Percentiles rank a stretch among this genome's conserved stretches.
Evolutionary conservation across 192 early-diverging fungal genomes (phyloP).

Genomic region (Entomortierella lignicola): DNA sequence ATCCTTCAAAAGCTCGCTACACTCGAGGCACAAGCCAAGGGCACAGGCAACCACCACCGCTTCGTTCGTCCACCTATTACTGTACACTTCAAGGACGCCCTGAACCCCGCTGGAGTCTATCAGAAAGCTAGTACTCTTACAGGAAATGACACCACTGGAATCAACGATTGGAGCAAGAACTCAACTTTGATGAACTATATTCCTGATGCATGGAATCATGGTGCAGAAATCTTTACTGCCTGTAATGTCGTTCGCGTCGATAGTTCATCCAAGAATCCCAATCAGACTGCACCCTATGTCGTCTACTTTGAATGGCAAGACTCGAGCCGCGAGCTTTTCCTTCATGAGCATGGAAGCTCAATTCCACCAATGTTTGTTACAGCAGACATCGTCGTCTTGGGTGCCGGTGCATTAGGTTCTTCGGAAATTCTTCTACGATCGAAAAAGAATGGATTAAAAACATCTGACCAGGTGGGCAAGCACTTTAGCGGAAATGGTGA

Average conservation of each 20-base stretch:
- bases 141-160: slow-evolving; percentile 58
- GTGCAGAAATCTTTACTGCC: slow-evolving; percentile 57
- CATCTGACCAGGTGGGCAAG: slow-evolving; percentile 53
- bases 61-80: slow-evolving; percentile 57
- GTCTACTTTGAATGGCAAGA: slow-evolving; percentile 63
- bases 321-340: slow-evolving; percentile 26
- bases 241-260: slow-evolving; percentile 54
- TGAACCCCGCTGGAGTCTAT: slow-evolving; percentile 57
- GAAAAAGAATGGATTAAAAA: slow-evolving; percentile 40
- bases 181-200: slow-evolving; percentile 61
- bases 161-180: slow-evolving; percentile 63
- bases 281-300: slow-evolving; percentile 31
- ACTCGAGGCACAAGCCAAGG: slow-evolving; percentile 55
- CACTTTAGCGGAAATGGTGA: slow-evolving; percentile 61
- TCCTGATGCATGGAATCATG: slow-evolving; percentile 63
- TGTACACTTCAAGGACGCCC: slow-evolving; percentile 49
- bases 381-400: slow-evolving; percentile 57
- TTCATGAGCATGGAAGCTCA: slow-evolving; percentile 20
- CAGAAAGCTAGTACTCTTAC: slow-evolving; percentile 52
- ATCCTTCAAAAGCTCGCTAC: slow-evolving; percentile 52
- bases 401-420: slow-evolving; percentile 56
- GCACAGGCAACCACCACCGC: slow-evolving; percentile 37
- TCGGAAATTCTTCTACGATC: slow-evolving; percentile 58
- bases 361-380: slow-evolving; percentile 55
- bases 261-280: too few species aligned